Percentiles rank a stretch among this genome's conserved stretches.
Conservation (phyloP, 768 basidiomycete species). For the Suillus subluteus region DNA sequence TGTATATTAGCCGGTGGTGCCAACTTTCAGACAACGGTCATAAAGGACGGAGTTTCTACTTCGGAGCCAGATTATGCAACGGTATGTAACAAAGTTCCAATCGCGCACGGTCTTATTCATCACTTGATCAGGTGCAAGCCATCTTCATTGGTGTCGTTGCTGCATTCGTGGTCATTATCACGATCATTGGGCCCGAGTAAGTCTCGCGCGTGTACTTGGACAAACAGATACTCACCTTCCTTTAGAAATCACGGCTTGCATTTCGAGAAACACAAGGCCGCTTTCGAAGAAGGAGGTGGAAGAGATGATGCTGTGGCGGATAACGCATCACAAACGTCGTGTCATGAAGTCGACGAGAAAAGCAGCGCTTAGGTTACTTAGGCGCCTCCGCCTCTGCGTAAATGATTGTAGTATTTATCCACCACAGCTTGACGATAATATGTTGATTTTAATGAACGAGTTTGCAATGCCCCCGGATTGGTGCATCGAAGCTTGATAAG, state of each 20-base stretch:
- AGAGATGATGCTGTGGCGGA: slow-evolving; percentile 47
- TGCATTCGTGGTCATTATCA: slow-evolving; percentile 75
- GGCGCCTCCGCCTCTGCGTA: background rate
- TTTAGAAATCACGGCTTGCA: slow-evolving; percentile 73
- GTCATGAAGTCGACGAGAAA: background rate
- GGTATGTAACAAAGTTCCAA: slow-evolving; percentile 7
- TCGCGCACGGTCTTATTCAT: slow-evolving; percentile 27
- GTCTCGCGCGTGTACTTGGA: slow-evolving; percentile 30
- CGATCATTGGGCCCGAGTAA: slow-evolving; percentile 78
- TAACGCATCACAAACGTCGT: slow-evolving; percentile 17
- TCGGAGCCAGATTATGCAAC: slow-evolving; percentile 68
- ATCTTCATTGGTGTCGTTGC: slow-evolving; percentile 87
- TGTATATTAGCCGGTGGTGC: slow-evolving; percentile 58
- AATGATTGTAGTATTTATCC: background rate
- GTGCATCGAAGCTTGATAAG: background rate
- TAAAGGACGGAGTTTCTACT: slow-evolving; percentile 41
- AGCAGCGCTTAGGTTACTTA: background rate
- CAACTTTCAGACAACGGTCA: slow-evolving; percentile 53
- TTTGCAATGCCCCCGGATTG: background rate
- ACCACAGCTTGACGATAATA: background rate
- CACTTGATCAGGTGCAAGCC: slow-evolving; percentile 59
- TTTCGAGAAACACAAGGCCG: slow-evolving; percentile 83
- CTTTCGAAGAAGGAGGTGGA: slow-evolving; percentile 76
- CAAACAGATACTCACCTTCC: background rate
- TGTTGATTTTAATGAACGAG: background rate